These are phyloP conservation scores for Shiraia bambusicola DNA, from an alignment of 2,329 filamentous ascomycete species.

Conservation along the genomic window DNA sequence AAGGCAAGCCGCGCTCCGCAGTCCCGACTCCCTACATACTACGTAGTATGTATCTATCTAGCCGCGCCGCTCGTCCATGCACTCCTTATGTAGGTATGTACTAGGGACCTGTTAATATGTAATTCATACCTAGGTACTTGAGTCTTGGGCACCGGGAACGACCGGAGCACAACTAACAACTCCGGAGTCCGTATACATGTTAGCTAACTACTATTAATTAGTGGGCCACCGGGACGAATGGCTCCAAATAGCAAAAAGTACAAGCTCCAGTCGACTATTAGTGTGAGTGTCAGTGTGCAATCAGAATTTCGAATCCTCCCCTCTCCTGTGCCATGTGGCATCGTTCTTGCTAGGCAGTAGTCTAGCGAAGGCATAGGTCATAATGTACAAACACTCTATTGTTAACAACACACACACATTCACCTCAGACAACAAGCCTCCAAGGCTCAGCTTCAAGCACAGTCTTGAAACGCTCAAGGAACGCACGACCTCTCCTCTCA, in stretches of 20 bases:
- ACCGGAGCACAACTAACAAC: constrained; percentile 1
- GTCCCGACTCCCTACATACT: no score
- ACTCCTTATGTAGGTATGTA: no score
- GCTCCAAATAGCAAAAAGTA: not conserved
- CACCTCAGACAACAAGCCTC: constrained; percentile 39
- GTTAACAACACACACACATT: constrained; percentile 6
- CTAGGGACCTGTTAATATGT: no score
- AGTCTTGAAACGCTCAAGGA: constrained; percentile 82
- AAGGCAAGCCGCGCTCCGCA: constrained; percentile 19
- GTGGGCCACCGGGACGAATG: not conserved
- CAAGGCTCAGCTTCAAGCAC: constrained; percentile 58
- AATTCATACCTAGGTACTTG: not conserved
- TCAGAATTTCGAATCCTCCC: constrained; percentile 1
- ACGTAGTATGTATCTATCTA: no score
- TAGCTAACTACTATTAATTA: not conserved
- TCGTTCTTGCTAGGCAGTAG: not conserved
- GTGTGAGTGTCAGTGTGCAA: no score
- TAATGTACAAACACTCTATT: constrained; percentile 32
- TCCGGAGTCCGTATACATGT: not conserved
- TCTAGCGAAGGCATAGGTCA: constrained; percentile 13
- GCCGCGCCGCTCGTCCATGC: constrained; percentile 18
- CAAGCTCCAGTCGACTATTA: no score
- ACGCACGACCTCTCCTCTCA: constrained; percentile 76
- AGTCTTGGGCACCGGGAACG: constrained; percentile 3
- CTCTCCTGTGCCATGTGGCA: not conserved